These are phyloP conservation scores for Exsudoporus frostii DNA, from an alignment of 768 basidiomycete genomes.

Conservation along the genomic window DNA sequence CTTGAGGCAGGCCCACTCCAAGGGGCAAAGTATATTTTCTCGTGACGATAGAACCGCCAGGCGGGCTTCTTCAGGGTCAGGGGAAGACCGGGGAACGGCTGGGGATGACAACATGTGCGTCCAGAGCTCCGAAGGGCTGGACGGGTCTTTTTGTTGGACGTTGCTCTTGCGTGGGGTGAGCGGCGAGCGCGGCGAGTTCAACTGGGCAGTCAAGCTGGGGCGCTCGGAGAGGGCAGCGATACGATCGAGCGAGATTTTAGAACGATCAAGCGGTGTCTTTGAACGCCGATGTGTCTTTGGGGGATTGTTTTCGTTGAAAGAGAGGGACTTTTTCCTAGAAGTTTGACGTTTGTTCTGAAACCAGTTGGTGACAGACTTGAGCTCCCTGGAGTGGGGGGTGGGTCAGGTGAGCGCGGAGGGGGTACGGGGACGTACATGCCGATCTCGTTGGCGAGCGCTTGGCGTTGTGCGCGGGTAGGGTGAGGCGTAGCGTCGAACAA, in stretches of 20 bases:
- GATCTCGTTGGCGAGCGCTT: conserved; percentile 36
- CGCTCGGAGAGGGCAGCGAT: conserved; percentile 32
- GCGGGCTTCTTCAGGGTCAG: conserved; percentile 25
- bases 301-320: conserved; percentile 25
- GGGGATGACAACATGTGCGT: conserved; percentile 31
- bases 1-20: conserved; percentile 74
- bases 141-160: not conserved
- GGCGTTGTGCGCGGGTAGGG: conserved; percentile 42
- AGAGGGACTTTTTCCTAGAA: conserved; percentile 20
- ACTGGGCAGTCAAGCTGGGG: conserved; percentile 15
- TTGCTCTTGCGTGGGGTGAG: conserved; percentile 30
- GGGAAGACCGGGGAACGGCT: conserved; percentile 14
- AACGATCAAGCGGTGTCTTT: conserved; percentile 20
- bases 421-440: conserved; percentile 31
- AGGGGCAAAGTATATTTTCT: conserved; percentile 46
- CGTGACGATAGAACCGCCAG: conserved; percentile 28
- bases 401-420: conserved; percentile 4
- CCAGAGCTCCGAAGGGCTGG: conserved; percentile 27
- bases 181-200: conserved; percentile 8
- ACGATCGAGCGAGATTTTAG: conserved; percentile 30
- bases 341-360: conserved; percentile 79
- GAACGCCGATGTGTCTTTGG: conserved; percentile 5
- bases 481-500: conserved; percentile 37
- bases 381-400: conserved; percentile 43
- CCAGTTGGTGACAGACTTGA: conserved; percentile 73